Base-by-base conservation (phyloP, 805 yeast genomes). In the Teunomyces lycoperdinae region DNA sequence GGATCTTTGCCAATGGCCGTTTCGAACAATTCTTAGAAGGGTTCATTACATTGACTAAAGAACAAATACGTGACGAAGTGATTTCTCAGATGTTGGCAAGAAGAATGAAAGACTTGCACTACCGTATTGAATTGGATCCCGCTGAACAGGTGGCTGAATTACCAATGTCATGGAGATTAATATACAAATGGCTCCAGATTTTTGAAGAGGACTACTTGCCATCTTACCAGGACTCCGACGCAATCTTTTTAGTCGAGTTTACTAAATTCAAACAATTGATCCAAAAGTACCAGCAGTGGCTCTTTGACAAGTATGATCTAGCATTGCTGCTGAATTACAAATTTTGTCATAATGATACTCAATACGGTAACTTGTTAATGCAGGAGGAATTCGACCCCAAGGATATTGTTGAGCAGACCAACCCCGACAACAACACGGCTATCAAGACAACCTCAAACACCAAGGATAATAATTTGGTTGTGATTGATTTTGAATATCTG, bases 301-400 rank as follows among this genome's bases (percentile, higher is more conserved):
- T 94, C 14, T 74, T 72, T 32, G 57, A 56, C 5, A 69, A 77
- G 50, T 81, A 84, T 57, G 77, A 77, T 24, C 66, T 65, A 16
- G 67, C 64, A 8, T 63, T 82, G 32, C 67, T 72, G 43, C 70
- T 74, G 10, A 72, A 76, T 46, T 73, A 87, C 51, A 89, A 81
- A 10, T 94, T 94, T 62, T 89, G 97, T 58, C 99, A 94, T 67
- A 94, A 94, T 61, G 99, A 92, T 66, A 87, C 98, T 0, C 99
- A 94, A 66, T 92, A 94, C 63, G 99, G 99, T 30, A 94, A 94
- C 61, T 74, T 94, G 52, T 73, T 94, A 47, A 80, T 92, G 61
- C 66, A 78, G 69, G 56, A 70, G 59, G 47, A 79, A 59, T 61
- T 80, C 79, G 83, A 87, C 17, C 74, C 79, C 3, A 62, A 74